Evolutionary conservation across 345 rosid genomes (phyloP), one percentile per base, ranked within the genome.

Genomic region (Trapa incisa): DNA sequence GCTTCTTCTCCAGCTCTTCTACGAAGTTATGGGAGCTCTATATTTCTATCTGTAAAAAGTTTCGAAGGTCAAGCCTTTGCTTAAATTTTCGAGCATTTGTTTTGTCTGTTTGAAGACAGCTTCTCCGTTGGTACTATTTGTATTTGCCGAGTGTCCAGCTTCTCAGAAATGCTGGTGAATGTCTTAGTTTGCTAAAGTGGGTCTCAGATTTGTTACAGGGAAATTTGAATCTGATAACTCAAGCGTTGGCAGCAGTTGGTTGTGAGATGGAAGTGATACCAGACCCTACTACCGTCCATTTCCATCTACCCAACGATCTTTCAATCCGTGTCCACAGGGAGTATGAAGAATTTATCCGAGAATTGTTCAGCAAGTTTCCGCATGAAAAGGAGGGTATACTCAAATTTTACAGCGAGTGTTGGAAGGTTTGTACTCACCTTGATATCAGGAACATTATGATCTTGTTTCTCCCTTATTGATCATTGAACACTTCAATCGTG

Each of bases 241-340:
- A 79, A 73, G 85, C 97, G 29, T 80, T 94, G 79, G 86, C 86
- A 37, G 92, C 99, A 47, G 95, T 94, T 74, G 97, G 92, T 62
- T 79, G 91, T 76, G 71, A 86, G 79, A 82, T 94, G 96, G 86
- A 88, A 77, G 95, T 89, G 71, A 84, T 94, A 77, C 97, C 96
- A 65, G 96, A 94, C 78, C 99, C 93, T 12, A 91, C 86, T 6
- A 94, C 97, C 29, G 96, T 94, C 70, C 95, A 94, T 89, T 94
- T 86, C 84, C 97, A 91, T 81, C 89, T 89, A 65, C 96, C 95
- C 10, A 80, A 78, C 72, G 57, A 81, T 72, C 91, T 94, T 60
- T 91, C 92, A 47, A 83, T 91, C 71, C 89, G 7, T 47, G 85
- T 91, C 67, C 96, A 88, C 85, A 81, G 79, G 78, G 96, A 86